Evolutionary conservation across 1,284 basidiomycete genomes (phyloP), one percentile per base, ranked within the genome.

Genomic region (Tranzscheliella williamsii): DNA sequence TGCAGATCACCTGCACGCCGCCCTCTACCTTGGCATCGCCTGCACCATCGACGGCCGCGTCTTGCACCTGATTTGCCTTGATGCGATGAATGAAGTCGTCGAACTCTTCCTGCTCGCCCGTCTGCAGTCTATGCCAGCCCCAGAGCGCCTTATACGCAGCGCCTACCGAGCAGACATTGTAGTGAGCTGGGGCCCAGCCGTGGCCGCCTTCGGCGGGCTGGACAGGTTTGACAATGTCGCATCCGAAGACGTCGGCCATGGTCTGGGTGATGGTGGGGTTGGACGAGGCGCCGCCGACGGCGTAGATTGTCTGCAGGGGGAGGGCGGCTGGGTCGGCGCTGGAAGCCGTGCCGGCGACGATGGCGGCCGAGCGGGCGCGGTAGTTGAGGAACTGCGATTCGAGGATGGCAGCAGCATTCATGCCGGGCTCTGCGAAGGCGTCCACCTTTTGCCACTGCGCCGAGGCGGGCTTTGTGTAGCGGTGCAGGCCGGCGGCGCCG

Each of bases 331-430:
- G 11, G 11, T 18, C 30, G 5, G 49, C 31, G 9, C 36, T 37
- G 4, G 44, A 29, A 0, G 50, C 35, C 4, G 53, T 40, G 18
- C 47, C 45, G 20, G 85, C 85, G 20, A 89, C 79, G 68, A 89
- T 87, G n/a, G 83, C 84, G 2, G 81, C 80, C 24, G 87, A 83
- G 46, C 87, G 84, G 33, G 85, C 85, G 50, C 83, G 83, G 78
- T 87, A 90, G 50, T 85, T 90, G 71, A 92, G 81, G 73, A 92
- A 84, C 72, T 93, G 90, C 0, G 88, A 89, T 78, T 91, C 87
- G 60, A 93, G 81, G 60, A 93, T 89, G 5, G 88, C 86, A n/a
- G 88, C 84, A 4, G 89, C 85, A 73, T 90, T 87, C 5, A 83
- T 81, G 13, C 78, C 70, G 0, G 78, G 51, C 24, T 80, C 79